phyloP scores from a whole-genome alignment of 2,329 filamentous ascomycete genomes.

The Whalleya microplaca region DNA sequence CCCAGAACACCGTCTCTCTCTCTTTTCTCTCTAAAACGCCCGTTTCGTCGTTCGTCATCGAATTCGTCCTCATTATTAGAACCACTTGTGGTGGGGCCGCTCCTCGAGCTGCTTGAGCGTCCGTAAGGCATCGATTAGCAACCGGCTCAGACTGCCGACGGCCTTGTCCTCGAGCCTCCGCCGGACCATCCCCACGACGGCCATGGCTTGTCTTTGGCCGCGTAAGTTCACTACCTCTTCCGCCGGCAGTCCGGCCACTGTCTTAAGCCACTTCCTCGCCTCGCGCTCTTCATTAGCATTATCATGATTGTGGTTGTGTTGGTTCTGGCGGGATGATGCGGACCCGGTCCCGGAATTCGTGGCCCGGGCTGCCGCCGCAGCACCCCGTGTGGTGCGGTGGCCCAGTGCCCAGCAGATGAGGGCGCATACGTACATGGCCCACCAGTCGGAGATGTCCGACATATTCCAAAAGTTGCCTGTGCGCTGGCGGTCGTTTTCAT shows the following conservation, averaged over 20 bases:
- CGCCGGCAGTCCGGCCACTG: conserved; percentile 45
- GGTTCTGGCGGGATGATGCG: conserved; percentile 4
- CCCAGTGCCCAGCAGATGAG: conserved; percentile 64
- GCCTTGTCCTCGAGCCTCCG: conserved; percentile 54
- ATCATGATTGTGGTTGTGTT: conserved; percentile 24
- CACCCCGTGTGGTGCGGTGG: conserved; percentile 32
- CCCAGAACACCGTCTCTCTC: conserved; percentile 10
- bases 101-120: conserved; percentile 58
- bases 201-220: conserved; percentile 46
- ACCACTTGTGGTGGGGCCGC: conserved; percentile 46
- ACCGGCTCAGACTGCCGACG: conserved; percentile 50
- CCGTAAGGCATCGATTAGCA: conserved; percentile 57
- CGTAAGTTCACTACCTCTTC: conserved; percentile 44
- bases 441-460: conserved; percentile 77
- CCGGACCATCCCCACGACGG: conserved; percentile 53
- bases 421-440: conserved; percentile 70
- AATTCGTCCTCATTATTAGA: conserved; percentile 34
- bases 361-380: conserved; percentile 14
- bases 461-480: conserved; percentile 45
- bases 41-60: conserved; percentile 4
- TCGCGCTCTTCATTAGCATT: conserved; percentile 42
- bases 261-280: conserved; percentile 39
- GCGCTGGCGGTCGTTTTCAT: background rate
- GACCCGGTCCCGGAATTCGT: conserved; percentile 21
- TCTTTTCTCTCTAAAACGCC: background rate